These are phyloP conservation scores for Papiliotrema flavescens DNA, from an alignment of 1,284 basidiomycete species.

Conservation along the genomic window DNA sequence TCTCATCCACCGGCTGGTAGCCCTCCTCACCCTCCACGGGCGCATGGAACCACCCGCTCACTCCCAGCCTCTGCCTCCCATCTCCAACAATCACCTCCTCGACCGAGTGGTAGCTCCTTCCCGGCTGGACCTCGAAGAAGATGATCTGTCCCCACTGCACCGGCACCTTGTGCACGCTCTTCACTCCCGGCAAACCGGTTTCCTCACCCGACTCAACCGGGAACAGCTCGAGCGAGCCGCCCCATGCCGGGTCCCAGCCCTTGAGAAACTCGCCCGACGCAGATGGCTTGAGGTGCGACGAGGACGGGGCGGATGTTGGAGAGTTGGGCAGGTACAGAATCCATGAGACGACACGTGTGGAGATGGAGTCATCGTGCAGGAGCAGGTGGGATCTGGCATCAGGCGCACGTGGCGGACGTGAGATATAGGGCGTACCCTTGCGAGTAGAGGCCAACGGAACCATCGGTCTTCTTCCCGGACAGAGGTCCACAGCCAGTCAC, in stretches of 20 bases:
- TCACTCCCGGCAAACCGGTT: conserved; percentile 43
- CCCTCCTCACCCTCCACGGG: conserved; percentile 88
- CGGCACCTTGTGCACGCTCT: conserved; percentile 36
- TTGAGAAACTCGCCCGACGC: conserved; percentile 45
- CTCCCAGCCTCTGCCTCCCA: conserved; percentile 71
- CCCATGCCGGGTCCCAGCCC: conserved; percentile 75
- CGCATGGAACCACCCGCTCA: conserved; percentile 94
- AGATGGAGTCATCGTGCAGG: conserved; percentile 98
- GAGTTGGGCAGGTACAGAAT: conserved; percentile 96
- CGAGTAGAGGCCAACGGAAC: conserved; percentile 90
- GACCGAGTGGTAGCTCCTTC: conserved; percentile 92
- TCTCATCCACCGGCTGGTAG: conserved; percentile 61
- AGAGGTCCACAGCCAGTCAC: conserved; percentile 93
- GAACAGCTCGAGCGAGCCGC: conserved; percentile 94
- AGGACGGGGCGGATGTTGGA: conserved; percentile 53
- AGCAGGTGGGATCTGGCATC: conserved; percentile 74
- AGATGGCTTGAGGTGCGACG: conserved; percentile 24
- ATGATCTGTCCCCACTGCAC: conserved; percentile 92
- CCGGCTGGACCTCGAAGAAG: conserved; percentile 77
- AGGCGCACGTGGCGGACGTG: neutral
- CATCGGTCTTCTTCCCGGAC: conserved; percentile 87
- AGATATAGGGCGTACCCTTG: conserved; percentile 52
- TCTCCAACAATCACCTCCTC: conserved; percentile 89
- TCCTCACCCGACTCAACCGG: conserved; percentile 54
- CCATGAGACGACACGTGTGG: conserved; percentile 89